Evolutionary conservation across 441 rosid species (phyloP), one percentile per base, ranked within the genome.

Genomic region (Hura crepitans): DNA sequence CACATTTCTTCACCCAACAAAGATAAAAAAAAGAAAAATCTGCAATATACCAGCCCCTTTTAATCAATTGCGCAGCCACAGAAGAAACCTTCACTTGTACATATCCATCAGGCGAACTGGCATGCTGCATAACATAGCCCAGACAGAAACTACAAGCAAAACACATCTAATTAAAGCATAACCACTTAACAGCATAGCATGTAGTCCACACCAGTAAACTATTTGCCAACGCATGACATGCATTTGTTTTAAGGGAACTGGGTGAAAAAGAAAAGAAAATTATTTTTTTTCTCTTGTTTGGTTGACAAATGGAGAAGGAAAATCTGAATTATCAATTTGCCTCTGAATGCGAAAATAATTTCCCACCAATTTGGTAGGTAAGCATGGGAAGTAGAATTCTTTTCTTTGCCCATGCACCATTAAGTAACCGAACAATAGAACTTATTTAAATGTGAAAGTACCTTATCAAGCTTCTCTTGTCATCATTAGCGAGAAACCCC

Each of bases 21-120:
- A 65, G 56, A 69, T 55, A 27, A 61, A 74, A 69, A 7, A 11
- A 25, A n/a, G n/a, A n/a, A n/a, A n/a, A n/a, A n/a, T n/a, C 53
- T 11, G 27, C 66, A 69, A 76, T 87, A 84, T 82, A 95, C 99
- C 99, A 95, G 78, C 99, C 99, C 75, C 99, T 89, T 87, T 95
- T 95, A 82, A 95, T 81, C 85, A 95, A 78, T 62, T 95, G 99
- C 64, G 96, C 95, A 69, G 98, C 97, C 72, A 95, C 99, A 46
- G 97, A 95, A 78, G 97, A 92, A 69, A 92, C 87, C 81, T 95
- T 95, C 67, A 86, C 88, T 74, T 77, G 94, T 66, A 95, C 98
- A 82, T 89, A 95, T 60, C 92, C 92, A 72, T 92, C 97, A 5
- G 86, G 79, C 37, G 93, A 88, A 84, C 83, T 79, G 68, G 96